phyloP scores from a whole-genome alignment of 208 protist species.

The Trypanosoma scelopori region DNA sequence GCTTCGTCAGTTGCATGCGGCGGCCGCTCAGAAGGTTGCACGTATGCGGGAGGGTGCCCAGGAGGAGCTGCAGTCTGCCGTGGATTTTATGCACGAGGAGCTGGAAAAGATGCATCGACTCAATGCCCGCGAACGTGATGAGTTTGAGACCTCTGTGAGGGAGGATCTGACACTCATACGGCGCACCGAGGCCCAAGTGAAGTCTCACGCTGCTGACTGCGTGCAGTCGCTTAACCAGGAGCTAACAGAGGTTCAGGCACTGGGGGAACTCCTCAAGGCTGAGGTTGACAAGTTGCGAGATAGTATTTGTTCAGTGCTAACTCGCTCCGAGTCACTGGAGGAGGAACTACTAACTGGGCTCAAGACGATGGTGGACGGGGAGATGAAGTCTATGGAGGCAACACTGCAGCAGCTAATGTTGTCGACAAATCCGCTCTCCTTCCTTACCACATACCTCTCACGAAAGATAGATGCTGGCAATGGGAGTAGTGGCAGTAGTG shows the following conservation, averaged over 20 bases:
- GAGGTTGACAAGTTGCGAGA: conserved; percentile 70
- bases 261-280: conserved; percentile 61
- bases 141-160: conserved; percentile 50
- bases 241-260: conserved; percentile 73
- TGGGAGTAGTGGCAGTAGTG: neutral
- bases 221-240: conserved; percentile 76
- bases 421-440: conserved; percentile 34
- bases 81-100: conserved; percentile 51
- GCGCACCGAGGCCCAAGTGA: conserved; percentile 58
- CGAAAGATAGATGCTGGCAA: conserved; percentile 8
- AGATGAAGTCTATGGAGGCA: conserved; percentile 60
- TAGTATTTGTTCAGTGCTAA: conserved; percentile 44
- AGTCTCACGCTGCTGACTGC: conserved; percentile 67
- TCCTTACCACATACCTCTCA: conserved; percentile 25
- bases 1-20: conserved; percentile 53
- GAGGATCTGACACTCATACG: conserved; percentile 74
- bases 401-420: conserved; percentile 34
- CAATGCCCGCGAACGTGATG: conserved; percentile 71
- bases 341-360: conserved; percentile 61
- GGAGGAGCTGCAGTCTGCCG: conserved; percentile 46
- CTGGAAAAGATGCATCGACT: conserved; percentile 51
- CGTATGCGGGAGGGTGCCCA: conserved; percentile 57
- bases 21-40: conserved; percentile 53
- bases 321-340: conserved; percentile 59
- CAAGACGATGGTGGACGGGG: conserved; percentile 66